A percentile compares a stretch with the other conserved stretches of the same genome.
These are phyloP conservation scores for Yamadazyma triangularis DNA, from an alignment of 1,139 yeast genomes.

Conservation along the genomic window DNA sequence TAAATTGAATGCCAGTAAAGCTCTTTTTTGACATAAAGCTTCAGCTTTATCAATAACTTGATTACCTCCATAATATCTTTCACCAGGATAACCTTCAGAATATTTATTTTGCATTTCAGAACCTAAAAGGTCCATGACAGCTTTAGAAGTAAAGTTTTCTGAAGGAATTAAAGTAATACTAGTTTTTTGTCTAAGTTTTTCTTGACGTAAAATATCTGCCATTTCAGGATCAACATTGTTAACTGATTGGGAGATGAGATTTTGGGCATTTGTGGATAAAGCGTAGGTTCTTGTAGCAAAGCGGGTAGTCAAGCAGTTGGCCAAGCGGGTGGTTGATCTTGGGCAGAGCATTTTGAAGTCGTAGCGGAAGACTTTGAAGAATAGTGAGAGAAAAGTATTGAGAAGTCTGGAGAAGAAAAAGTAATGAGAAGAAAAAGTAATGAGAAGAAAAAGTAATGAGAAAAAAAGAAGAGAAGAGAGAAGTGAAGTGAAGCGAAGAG, in stretches of 20 bases:
- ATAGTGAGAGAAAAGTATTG: too few relatives aligned
- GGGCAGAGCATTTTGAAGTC: too few relatives aligned
- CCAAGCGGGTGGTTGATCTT: too few relatives aligned
- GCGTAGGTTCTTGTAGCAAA: constrained; percentile 29
- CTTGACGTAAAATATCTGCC: constrained; percentile 67
- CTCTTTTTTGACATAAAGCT: constrained; percentile 84
- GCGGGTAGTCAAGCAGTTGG: too few relatives aligned
- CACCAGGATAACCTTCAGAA: constrained; percentile 98
- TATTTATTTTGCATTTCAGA: constrained; percentile 97
- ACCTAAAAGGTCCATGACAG: constrained; percentile 91
- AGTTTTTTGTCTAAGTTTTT: constrained; percentile 78
- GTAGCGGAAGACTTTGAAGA: too few relatives aligned
- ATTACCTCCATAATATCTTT: constrained; percentile 96
- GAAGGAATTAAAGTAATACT: constrained; percentile 91
- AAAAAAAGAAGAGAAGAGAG: too few relatives aligned
- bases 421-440: too few relatives aligned
- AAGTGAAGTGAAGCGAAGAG: too few relatives aligned
- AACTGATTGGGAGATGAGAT: constrained; percentile 60
- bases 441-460: too few relatives aligned
- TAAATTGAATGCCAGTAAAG: constrained; percentile 76
- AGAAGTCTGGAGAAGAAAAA: too few relatives aligned
- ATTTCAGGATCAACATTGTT: constrained; percentile 80
- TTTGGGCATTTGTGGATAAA: constrained; percentile 44
- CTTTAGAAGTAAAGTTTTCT: constrained; percentile 90
- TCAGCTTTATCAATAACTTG: constrained; percentile 92